A percentile compares a stretch with the other conserved stretches of the same genome.
Conservation (phyloP, 169 alveolate species). For the Cryptosporidium parvum region DNA sequence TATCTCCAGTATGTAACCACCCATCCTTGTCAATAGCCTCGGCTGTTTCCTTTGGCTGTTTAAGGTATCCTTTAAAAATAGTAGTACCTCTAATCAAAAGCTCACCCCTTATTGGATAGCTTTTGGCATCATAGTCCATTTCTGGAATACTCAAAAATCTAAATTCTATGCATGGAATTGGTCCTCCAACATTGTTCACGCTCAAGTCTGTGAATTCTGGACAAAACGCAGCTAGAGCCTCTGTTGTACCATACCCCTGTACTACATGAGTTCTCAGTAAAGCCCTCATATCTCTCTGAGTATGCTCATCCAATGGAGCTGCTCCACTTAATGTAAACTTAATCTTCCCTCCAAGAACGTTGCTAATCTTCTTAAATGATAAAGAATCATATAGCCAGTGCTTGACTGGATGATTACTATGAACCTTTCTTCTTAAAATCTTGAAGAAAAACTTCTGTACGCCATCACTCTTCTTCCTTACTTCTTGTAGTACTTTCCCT, state of each 20-base stretch:
- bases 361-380: constrained; percentile 85
- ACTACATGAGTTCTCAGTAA: constrained; percentile 88
- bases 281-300: constrained; percentile 88
- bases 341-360: constrained; percentile 91
- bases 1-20: constrained; percentile 94
- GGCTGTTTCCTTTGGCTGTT: constrained; percentile 86
- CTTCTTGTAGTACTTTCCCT: constrained; percentile 78
- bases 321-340: constrained; percentile 89
- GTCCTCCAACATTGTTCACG: constrained; percentile 91
- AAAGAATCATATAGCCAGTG: constrained; percentile 62
- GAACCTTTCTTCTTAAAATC: constrained; percentile 22
- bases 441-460: constrained; percentile 59
- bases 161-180: constrained; percentile 84
- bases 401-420: constrained; percentile 43
- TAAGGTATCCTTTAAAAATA: constrained; percentile 89
- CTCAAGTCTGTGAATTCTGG: constrained; percentile 84
- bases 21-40: constrained; percentile 91
- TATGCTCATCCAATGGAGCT: constrained; percentile 89
- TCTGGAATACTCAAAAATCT: constrained; percentile 93
- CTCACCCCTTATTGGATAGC: constrained; percentile 93
- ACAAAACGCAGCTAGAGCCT: constrained; percentile 89
- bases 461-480: constrained; percentile 57
- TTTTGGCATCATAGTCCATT: constrained; percentile 88
- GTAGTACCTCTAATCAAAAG: constrained; percentile 88
- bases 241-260: constrained; percentile 96